Evolutionary conservation across 1,284 basidiomycete species (phyloP).

Genomic region (Apiotrichum porosum): DNA sequence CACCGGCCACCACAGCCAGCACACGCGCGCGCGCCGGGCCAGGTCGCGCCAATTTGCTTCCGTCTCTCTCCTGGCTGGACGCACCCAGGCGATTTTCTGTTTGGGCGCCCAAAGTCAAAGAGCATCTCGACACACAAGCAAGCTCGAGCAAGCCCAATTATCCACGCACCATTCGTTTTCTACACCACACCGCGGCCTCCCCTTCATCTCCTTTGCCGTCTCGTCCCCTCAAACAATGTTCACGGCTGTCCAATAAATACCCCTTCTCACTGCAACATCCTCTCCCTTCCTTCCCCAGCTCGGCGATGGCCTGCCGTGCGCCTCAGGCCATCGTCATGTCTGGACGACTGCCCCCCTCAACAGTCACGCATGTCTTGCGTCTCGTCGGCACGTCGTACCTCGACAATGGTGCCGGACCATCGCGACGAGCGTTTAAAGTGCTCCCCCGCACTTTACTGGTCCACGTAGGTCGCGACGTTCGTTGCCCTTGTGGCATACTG

Average conservation of each 20-base stretch:
- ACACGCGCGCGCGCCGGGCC: too few species aligned
- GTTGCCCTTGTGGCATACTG: too few species aligned
- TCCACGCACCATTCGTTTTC: too few species aligned
- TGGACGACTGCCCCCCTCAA: conserved; percentile 11
- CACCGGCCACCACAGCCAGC: too few species aligned
- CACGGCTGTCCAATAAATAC: not conserved
- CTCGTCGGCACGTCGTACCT: conserved; percentile 17
- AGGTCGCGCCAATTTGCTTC: too few species aligned
- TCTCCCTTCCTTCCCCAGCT: not conserved
- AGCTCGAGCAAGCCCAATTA: not conserved
- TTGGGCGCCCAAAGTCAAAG: too few species aligned
- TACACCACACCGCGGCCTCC: too few species aligned
- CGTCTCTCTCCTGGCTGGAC: too few species aligned
- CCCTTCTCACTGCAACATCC: not conserved
- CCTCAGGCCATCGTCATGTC: conserved; percentile 20
- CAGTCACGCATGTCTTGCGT: conserved; percentile 13
- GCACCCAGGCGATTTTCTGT: conserved; percentile 14
- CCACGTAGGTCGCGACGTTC: too few species aligned
- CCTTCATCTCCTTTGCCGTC: not conserved
- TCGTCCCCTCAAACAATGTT: not conserved
- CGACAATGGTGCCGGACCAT: conserved; percentile 8
- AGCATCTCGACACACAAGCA: too few species aligned
- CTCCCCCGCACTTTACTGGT: too few species aligned
- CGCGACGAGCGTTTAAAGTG: not conserved
- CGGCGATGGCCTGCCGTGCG: conserved; percentile 19